Conservation (phyloP, 805 yeast genomes). For the Candida khao-thaluensis region DNA sequence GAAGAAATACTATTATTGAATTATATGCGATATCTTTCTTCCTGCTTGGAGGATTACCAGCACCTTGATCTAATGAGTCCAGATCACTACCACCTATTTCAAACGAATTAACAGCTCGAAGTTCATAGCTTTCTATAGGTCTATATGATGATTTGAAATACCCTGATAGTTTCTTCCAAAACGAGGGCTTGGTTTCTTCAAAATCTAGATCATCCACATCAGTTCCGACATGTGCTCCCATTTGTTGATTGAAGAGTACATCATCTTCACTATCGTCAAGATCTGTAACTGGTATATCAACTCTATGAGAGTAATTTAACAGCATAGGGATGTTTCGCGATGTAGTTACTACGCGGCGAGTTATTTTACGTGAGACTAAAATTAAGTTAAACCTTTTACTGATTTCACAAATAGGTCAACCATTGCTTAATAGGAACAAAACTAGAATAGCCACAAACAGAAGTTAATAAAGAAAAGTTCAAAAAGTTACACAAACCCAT, state of each 20-base stretch:
- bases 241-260: slow-evolving; percentile 22
- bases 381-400: no score
- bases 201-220: slow-evolving; percentile 14
- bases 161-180: slow-evolving; percentile 3
- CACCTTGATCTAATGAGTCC: background rate
- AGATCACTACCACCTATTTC: slow-evolving; percentile 1
- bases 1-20: slow-evolving; percentile 3
- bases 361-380: no score
- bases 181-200: slow-evolving; percentile 3
- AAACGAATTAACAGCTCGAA: slow-evolving; percentile 8
- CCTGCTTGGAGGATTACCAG: background rate
- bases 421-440: no score
- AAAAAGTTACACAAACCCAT: no score
- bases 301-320: slow-evolving; percentile 30
- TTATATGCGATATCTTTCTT: background rate
- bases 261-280: slow-evolving; percentile 47
- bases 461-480: no score
- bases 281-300: slow-evolving; percentile 57
- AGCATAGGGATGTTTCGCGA: slow-evolving; percentile 11
- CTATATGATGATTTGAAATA: slow-evolving; percentile 5
- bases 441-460: no score
- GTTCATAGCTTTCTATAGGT: slow-evolving; percentile 16
- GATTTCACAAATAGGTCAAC: no score
- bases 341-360: no score
- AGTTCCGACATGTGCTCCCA: slow-evolving; percentile 4